phyloP scores from a whole-genome alignment of 2,329 filamentous ascomycete species.

The Neocatenulostroma microsporum region DNA sequence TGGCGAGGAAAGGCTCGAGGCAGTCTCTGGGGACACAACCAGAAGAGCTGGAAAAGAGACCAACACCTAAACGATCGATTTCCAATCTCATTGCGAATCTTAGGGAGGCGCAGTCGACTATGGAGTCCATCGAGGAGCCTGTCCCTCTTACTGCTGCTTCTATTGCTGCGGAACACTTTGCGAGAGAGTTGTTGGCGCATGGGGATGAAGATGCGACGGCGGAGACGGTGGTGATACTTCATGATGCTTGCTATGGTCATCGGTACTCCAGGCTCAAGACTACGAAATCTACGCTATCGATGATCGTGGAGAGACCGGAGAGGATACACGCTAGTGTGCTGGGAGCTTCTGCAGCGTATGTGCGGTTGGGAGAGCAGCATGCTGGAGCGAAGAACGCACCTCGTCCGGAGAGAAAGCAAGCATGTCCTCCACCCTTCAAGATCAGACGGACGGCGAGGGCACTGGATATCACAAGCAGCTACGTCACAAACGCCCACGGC shows the following conservation, averaged over 20 bases:
- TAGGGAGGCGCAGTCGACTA: conserved; percentile 26
- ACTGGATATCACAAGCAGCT: conserved; percentile 62
- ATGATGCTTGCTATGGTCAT: conserved; percentile 93
- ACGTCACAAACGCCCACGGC: conserved; percentile 87
- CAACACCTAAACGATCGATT: conserved; percentile 28
- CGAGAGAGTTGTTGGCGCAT: conserved; percentile 59
- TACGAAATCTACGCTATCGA: conserved; percentile 60
- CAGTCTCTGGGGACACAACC: conserved; percentile 17
- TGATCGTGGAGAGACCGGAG: conserved; percentile 90
- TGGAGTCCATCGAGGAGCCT: conserved; percentile 28
- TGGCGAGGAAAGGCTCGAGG: conserved; percentile 19
- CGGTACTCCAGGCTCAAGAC: conserved; percentile 78
- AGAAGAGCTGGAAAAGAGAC: conserved; percentile 13
- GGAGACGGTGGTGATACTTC: conserved; percentile 73
- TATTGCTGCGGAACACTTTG: conserved; percentile 51
- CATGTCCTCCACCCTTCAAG: conserved; percentile 60
- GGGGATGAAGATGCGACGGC: conserved; percentile 37
- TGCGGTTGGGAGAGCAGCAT: conserved; percentile 77
- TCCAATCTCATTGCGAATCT: conserved; percentile 27
- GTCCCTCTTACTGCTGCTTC: conserved; percentile 23
- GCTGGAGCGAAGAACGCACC: conserved; percentile 61
- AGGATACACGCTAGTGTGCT: conserved; percentile 75
- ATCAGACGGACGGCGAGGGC: conserved; percentile 72
- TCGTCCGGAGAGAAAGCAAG: conserved; percentile 51
- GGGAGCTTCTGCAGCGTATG: conserved; percentile 79